Base-by-base conservation (phyloP, 164 flowering plant species). In the Aristolochia fimbriata region DNA sequence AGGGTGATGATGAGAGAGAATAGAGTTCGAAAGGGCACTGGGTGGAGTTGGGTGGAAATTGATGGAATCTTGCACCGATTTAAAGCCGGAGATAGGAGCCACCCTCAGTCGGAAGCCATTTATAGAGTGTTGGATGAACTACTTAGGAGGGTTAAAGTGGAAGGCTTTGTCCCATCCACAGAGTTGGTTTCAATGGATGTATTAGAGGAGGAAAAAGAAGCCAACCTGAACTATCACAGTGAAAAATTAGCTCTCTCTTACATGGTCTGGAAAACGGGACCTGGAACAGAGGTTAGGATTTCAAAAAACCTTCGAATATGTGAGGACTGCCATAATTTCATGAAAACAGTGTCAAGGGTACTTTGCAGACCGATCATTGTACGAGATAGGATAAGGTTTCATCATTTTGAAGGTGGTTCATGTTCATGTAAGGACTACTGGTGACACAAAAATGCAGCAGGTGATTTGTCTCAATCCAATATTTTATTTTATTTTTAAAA, bases 111-210 rank as follows among this genome's bases (percentile, higher is more conserved):
- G 0, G 73, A 77, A 45, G 64, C 70, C 15, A 78, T 86, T 47
- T 73, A 83, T 65, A 75, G 59, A 57, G 65, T 81, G 53, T 62
- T 87, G 68, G 77, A 79, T 46, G 66, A 76, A 43, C 68, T 91
- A 79, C 65, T 62, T 9, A 58, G 57, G 23, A 52, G 81, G 53
- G 59, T 73, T 37, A 86, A 76, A 71, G 27, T 62, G 51, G 81
- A 78, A 54, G 96, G 97, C 8, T 84, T 74, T 65, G 50, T 63
- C 15, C 73, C 84, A 7, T 53, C 62, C 2, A 71, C 71, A 0
- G 93, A 81, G n/a, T 66, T 83, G 74, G 96, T 84, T 62, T 64
- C 86, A 67, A 78, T 84, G 90, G 96, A 91, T 81, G 80, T 91
- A n/a, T 74, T 82, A 6, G 86, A 82, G 51, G 96, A 91, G 73